These are phyloP conservation scores for Hawksworthiomyces lignivorus DNA, from an alignment of 2,329 filamentous ascomycete species.

Conservation along the genomic window DNA sequence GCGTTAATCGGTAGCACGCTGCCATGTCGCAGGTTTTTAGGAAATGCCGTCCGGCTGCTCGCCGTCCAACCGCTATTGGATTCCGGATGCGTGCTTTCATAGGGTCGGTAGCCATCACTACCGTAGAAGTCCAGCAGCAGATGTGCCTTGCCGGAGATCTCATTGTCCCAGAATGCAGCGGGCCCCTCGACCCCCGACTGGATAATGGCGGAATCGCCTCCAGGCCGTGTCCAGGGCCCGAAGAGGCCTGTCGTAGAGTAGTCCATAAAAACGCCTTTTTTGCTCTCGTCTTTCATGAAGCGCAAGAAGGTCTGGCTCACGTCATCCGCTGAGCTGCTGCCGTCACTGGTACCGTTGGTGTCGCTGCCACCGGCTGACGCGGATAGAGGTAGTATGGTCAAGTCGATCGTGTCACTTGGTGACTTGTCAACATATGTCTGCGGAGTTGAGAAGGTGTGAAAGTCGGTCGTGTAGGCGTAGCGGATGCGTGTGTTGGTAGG, in stretches of 20 bases:
- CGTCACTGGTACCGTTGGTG: not conserved
- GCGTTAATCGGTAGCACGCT: slow-evolving; percentile 40
- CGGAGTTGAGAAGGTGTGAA: slow-evolving; percentile 42
- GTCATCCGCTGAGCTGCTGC: no score
- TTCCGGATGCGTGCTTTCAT: slow-evolving; percentile 35
- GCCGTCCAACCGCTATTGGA: slow-evolving; percentile 37
- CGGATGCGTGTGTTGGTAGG: slow-evolving; percentile 39
- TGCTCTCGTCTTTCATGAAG: slow-evolving; percentile 49
- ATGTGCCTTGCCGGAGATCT: slow-evolving; percentile 30
- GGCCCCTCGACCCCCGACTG: slow-evolving; percentile 35
- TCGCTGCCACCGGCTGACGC: slow-evolving; percentile 15
- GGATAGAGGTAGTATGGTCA: slow-evolving; percentile 46
- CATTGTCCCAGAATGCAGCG: slow-evolving; percentile 36
- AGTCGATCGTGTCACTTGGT: slow-evolving; percentile 43
- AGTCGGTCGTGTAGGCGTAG: slow-evolving; percentile 48
- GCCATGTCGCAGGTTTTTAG: slow-evolving; percentile 42
- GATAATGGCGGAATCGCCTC: slow-evolving; percentile 34
- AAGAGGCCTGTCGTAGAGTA: slow-evolving; percentile 40
- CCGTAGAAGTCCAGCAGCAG: slow-evolving; percentile 43
- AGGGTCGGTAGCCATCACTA: slow-evolving; percentile 41
- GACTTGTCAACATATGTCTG: slow-evolving; percentile 42
- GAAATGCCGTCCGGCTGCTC: slow-evolving; percentile 34
- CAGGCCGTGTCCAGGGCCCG: slow-evolving; percentile 43
- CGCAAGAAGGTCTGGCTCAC: slow-evolving; percentile 35
- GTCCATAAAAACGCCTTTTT: slow-evolving; percentile 44